These are phyloP conservation scores for Jamesozyma piceae DNA, from an alignment of 805 yeast genomes.

Conservation along the genomic window DNA sequence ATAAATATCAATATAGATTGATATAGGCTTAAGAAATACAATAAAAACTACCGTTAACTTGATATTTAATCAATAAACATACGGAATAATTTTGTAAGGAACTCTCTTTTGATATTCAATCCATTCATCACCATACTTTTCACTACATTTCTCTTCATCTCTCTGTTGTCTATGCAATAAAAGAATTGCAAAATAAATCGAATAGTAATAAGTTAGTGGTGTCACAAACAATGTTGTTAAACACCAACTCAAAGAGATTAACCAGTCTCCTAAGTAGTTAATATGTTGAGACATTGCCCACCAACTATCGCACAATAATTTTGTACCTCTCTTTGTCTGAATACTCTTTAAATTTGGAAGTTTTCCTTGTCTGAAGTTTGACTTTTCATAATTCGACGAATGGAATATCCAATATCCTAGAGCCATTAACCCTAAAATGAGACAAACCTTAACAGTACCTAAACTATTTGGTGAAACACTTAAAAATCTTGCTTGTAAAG, in stretches of 20 bases:
- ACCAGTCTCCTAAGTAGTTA: slow-evolving; percentile 93
- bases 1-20: slow-evolving; percentile 4
- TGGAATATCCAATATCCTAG: slow-evolving; percentile 78
- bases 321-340: slow-evolving; percentile 67
- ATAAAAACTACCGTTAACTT: not conserved
- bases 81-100: slow-evolving; percentile 87
- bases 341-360: slow-evolving; percentile 61
- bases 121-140: slow-evolving; percentile 84
- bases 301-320: slow-evolving; percentile 85
- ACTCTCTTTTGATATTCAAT: slow-evolving; percentile 67
- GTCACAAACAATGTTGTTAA: slow-evolving; percentile 77
- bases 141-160: slow-evolving; percentile 85
- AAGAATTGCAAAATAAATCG: slow-evolving; percentile 70
- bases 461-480: slow-evolving; percentile 47
- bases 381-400: slow-evolving; percentile 75
- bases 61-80: slow-evolving; percentile 57
- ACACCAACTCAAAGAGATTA: slow-evolving; percentile 87
- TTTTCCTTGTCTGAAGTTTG: slow-evolving; percentile 71
- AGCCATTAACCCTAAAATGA: slow-evolving; percentile 41
- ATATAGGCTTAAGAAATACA: no score
- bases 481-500: slow-evolving; percentile 76
- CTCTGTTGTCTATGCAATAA: slow-evolving; percentile 81
- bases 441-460: slow-evolving; percentile 16
- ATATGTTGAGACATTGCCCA: slow-evolving; percentile 91
- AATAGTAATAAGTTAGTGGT: slow-evolving; percentile 80